Evolutionary conservation across 495 filamentous ascomycete genomes (phyloP), one percentile per base, ranked within the genome.

Genomic region (Aspergillus nanangensis): DNA sequence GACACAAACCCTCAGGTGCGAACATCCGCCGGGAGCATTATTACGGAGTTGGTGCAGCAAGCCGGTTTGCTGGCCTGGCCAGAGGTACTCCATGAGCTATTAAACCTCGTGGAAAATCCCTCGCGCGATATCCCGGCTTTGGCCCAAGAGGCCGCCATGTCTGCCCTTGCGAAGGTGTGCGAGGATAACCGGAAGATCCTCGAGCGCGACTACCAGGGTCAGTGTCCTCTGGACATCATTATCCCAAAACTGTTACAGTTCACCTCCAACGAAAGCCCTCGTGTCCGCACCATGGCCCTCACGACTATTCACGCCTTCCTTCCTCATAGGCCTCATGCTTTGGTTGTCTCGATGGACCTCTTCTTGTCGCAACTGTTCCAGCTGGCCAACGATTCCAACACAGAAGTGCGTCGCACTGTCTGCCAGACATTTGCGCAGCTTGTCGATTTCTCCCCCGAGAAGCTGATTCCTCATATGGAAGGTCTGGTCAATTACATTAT

Each of bases 401-500:
- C 83, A 31, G 88, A 92, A 42, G 88, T 97, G 22, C 82, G 91
- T 25, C 83, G 87, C 51, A 87, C 92, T 51, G 91, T 97, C 3
- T 99, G 93, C 65, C 84, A 92, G 49, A 83, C 90, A 2, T 95
- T 99, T 63, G 86, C 92, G 13, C 87, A 92, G 36, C 78, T 97
- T 5, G 88, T 96, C 20, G 93, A 99, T 48, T 84, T 92, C 44
- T 78, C 86, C 5, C 90, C 93, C 1, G 88, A 90, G 62, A 92
- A 90, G 70, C 81, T 99, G 44, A 73, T 86, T 22, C 93, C 93
- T 17, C 86, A 97, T 58, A 84, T 99, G 69, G 74, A 75, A 44
- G 93, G 88, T 1, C 74, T 99, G 43, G 91, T 97, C 22, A 86
- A 90, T 60, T 99, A 95, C 62, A 95, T 95, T 66, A 76, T 96